These are phyloP conservation scores for Aspergillus sergii DNA, from an alignment of 2,329 filamentous ascomycete genomes.

Conservation along the genomic window DNA sequence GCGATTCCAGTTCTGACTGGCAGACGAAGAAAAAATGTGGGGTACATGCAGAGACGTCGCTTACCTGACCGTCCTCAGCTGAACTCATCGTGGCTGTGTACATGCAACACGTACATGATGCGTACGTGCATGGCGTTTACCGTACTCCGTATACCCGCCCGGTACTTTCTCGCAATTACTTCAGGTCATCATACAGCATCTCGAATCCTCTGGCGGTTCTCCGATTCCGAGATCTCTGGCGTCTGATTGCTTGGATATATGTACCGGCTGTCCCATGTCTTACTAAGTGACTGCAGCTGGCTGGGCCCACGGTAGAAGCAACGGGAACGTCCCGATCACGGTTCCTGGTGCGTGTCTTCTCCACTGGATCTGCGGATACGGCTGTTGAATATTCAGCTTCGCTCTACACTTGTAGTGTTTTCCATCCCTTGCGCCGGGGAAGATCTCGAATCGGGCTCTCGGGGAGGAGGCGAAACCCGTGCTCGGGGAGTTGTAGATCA, in stretches of 20 bases:
- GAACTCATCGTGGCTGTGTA: slow-evolving; percentile 2
- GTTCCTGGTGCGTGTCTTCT: not conserved
- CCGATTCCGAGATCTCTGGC: not conserved
- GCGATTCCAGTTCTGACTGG: not conserved
- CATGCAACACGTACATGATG: not conserved
- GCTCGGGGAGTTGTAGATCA: not conserved
- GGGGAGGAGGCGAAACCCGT: not conserved
- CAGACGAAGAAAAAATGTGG: not conserved
- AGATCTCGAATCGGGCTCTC: not conserved
- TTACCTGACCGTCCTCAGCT: not conserved
- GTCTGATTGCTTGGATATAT: not conserved
- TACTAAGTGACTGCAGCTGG: too few species aligned
- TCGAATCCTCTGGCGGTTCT: not conserved
- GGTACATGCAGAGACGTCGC: not conserved
- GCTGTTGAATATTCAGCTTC: not conserved
- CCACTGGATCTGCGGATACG: not conserved
- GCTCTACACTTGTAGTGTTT: not conserved
- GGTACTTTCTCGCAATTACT: not conserved
- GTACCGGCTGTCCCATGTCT: not conserved
- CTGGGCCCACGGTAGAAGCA: not conserved
- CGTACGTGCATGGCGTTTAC: not conserved
- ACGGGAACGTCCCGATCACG: not conserved
- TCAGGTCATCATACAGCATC: not conserved
- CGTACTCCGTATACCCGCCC: not conserved
- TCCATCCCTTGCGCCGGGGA: not conserved